Conservation (phyloP, 495 filamentous ascomycete species). For the Jackrogersella multiformis region DNA sequence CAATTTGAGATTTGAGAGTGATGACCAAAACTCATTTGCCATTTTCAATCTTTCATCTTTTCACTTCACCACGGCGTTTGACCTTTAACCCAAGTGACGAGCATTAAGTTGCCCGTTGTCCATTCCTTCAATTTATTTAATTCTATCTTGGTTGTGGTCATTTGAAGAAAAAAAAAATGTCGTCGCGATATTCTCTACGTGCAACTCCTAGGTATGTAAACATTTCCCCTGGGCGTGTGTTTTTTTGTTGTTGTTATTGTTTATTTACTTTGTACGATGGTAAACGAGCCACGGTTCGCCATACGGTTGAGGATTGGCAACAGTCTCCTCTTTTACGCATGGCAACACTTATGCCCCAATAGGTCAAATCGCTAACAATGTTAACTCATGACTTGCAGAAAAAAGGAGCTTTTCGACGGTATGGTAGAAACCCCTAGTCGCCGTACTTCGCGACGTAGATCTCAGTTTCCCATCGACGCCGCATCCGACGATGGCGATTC, state of each 20-base stretch:
- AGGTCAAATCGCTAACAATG: no score
- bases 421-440: constrained; percentile 59
- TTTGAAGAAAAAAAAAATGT: constrained; percentile 32
- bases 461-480: constrained; percentile 47
- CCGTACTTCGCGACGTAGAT: constrained; percentile 53
- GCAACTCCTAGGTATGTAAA: constrained; percentile 46
- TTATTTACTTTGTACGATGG: constrained; percentile 2
- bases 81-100: constrained; percentile 35
- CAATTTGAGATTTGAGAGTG: no score
- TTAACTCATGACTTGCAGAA: constrained; percentile 49
- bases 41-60: neutral
- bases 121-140: constrained; percentile 21
- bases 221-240: neutral
- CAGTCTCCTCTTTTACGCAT: neutral
- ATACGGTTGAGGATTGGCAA: neutral
- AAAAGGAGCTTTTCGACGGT: constrained; percentile 62
- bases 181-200: constrained; percentile 45
- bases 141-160: constrained; percentile 3
- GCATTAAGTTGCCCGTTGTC: constrained; percentile 41
- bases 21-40: no score
- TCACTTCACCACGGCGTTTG: neutral
- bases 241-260: constrained; percentile 1
- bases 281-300: neutral
- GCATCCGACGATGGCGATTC: constrained; percentile 57
- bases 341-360: no score